phyloP scores from a whole-genome alignment of 163 green algal genomes.

The Scenedesmus sp. region DNA sequence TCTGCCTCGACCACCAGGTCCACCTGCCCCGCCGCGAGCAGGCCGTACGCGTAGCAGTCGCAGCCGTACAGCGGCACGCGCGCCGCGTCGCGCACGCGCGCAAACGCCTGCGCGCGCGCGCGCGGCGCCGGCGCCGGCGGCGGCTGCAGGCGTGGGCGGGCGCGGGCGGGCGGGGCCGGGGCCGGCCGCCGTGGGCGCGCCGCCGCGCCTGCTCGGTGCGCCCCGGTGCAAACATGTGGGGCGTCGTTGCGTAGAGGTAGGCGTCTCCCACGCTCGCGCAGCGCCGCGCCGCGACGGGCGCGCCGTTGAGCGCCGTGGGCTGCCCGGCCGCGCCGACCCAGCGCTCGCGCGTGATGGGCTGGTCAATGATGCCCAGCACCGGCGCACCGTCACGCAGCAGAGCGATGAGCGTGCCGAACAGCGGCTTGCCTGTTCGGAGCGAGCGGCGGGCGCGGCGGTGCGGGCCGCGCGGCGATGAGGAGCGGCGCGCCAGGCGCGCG shows the following conservation, averaged over 20 bases:
- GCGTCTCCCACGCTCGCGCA: conserved; percentile 71
- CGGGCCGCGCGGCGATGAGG: neutral
- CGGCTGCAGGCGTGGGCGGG: no score
- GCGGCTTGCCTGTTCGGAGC: conserved; percentile 96
- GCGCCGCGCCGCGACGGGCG: conserved; percentile 62
- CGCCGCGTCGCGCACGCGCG: conserved; percentile 66
- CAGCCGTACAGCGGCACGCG: conserved; percentile 86
- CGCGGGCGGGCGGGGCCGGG: neutral
- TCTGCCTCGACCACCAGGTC: conserved; percentile 97
- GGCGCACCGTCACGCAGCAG: conserved; percentile 88
- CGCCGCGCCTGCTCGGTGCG: conserved; percentile 44
- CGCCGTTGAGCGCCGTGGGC: conserved; percentile 87
- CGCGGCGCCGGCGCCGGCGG: neutral
- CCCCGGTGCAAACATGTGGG: conserved; percentile 91
- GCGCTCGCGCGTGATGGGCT: conserved; percentile 90
- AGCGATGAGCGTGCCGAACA: conserved; percentile 96
- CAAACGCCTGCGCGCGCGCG: conserved; percentile 53
- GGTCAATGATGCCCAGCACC: conserved; percentile 96
- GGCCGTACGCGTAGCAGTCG: conserved; percentile 99
- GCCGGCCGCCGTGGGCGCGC: neutral
- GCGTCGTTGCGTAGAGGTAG: conserved; percentile 94
- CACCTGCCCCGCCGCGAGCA: conserved; percentile 85
- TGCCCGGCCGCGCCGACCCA: conserved; percentile 89
- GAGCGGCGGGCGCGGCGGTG: neutral
- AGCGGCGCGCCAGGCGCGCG: no score